Percentiles rank a stretch among this genome's conserved stretches.
These are phyloP conservation scores for Blastobotrys malaysiensis DNA, from an alignment of 1,139 yeast genomes.

Conservation along the genomic window DNA sequence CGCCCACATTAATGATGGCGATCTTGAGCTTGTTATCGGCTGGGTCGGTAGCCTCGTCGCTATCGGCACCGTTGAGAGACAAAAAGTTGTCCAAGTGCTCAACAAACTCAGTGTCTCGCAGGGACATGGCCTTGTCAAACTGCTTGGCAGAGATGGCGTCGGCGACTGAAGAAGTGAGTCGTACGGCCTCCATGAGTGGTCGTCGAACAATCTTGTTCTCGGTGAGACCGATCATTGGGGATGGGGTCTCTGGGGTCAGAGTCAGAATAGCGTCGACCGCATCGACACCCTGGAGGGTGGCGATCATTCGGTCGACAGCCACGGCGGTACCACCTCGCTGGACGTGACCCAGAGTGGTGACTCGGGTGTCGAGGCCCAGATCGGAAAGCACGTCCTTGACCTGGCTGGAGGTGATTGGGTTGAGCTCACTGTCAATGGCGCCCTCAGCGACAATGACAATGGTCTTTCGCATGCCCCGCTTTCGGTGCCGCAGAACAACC, in stretches of 20 bases:
- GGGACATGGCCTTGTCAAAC: slow-evolving; percentile 77
- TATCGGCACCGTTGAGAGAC: slow-evolving; percentile 66
- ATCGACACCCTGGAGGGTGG: slow-evolving; percentile 95
- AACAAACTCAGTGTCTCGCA: slow-evolving; percentile 81
- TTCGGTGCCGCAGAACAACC: slow-evolving; percentile 73
- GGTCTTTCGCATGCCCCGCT: slow-evolving; percentile 86
- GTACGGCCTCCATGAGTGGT: slow-evolving; percentile 85
- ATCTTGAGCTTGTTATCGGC: slow-evolving; percentile 49
- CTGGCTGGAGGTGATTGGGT: slow-evolving; percentile 72
- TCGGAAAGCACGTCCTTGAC: slow-evolving; percentile 77
- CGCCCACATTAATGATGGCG: slow-evolving; percentile 89
- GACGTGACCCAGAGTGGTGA: slow-evolving; percentile 93
- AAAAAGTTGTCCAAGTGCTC: slow-evolving; percentile 71
- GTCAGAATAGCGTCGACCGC: slow-evolving; percentile 92
- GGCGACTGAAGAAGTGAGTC: slow-evolving; percentile 79
- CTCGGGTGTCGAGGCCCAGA: slow-evolving; percentile 86
- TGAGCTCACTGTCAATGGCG: slow-evolving; percentile 77
- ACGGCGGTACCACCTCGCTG: slow-evolving; percentile 99
- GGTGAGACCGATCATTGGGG: slow-evolving; percentile 87
- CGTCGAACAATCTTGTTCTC: slow-evolving; percentile 83
- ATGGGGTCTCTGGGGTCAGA: slow-evolving; percentile 83
- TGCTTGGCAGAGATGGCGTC: slow-evolving; percentile 72
- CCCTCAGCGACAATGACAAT: slow-evolving; percentile 98
- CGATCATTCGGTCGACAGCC: slow-evolving; percentile 83
- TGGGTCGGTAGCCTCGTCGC: slow-evolving; percentile 42